Evolutionary conservation across 805 yeast species (phyloP), one percentile per base, ranked within the genome.

Genomic region (Saccharomyces jurei): DNA sequence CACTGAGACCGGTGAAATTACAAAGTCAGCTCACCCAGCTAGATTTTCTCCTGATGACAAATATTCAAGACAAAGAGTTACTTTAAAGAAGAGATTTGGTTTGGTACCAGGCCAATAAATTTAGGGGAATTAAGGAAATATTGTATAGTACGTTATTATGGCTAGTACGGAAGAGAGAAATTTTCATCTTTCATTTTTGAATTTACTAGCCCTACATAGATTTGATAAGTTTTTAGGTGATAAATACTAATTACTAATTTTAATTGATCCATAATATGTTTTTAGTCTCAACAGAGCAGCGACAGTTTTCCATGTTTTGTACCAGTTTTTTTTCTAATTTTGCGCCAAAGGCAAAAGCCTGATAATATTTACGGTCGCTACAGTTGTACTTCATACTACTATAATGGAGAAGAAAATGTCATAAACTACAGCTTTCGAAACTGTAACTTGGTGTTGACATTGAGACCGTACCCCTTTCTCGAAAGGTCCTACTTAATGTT

Each of bases 21-120:
- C 99, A 70, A 89, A 90, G 78, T 87, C 96, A 63, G 99, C 99
- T 46, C 99, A 94, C 74, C 99, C 99, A 59, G 99, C 99, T 52
- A 86, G 99, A 77, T 94, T 94, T 74, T 94, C 99, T 32, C 99
- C 99, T 64, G 99, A 94, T 73, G 99, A 94, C 82, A 94, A 94
- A 77, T 92, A 89, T 79, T 94, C 99, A 50, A 87, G 97, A 80
- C 98, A 94, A 76, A 89, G 99, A 82, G 97, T 94, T 51, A 92
- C 98, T 55, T 81, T 94, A 71, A 94, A 94, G 84, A 94, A 89
- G 81, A 86, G 99, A 79, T 92, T 76, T 72, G 84, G 85, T 63
- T 71, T 94, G 73, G 79, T 94, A 71, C 96, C 96, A 67, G 52
- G 50, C 41, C 52, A 51, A 21, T 17, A 53, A 46, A 36, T 36